These are phyloP conservation scores for Mesembryanthemum crystallinum DNA, from an alignment of 148 eudicot genomes.

Conservation along the genomic window DNA sequence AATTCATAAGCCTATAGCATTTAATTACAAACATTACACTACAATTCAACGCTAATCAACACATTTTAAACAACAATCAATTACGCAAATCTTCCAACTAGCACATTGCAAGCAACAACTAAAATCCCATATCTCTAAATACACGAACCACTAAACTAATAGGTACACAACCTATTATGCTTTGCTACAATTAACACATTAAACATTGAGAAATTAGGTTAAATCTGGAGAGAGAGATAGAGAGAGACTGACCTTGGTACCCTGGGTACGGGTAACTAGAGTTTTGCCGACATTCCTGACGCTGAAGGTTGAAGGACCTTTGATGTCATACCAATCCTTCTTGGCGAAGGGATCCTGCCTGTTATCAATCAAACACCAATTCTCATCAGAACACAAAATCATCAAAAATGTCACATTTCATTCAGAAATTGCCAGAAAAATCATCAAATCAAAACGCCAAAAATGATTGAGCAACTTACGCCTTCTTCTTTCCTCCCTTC, in stretches of 20 bases:
- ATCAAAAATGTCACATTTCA: neutral
- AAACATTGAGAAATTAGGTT: neutral
- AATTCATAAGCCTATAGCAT: too few relatives aligned
- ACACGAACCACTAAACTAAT: too few relatives aligned
- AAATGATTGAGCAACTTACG: slow-evolving; percentile 25
- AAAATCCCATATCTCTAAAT: too few relatives aligned
- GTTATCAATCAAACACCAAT: neutral
- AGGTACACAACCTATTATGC: too few relatives aligned
- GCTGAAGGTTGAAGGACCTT: slow-evolving; percentile 46
- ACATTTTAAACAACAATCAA: too few relatives aligned
- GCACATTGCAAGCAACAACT: too few relatives aligned
- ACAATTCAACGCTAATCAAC: too few relatives aligned
- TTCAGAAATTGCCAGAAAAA: neutral
- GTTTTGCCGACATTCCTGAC: slow-evolving; percentile 41
- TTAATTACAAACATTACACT: too few relatives aligned
- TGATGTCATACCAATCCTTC: slow-evolving; percentile 52
- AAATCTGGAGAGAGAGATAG: neutral
- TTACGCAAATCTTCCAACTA: too few relatives aligned
- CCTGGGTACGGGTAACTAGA: slow-evolving; percentile 50
- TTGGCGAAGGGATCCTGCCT: slow-evolving; percentile 40
- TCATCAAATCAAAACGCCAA: neutral
- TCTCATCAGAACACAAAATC: neutral
- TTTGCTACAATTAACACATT: too few relatives aligned
- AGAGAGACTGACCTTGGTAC: slow-evolving; percentile 36
- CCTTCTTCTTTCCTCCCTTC: slow-evolving; percentile 71